Base-by-base conservation (phyloP, 805 yeast species). In the Ogataea haglerorum region DNA sequence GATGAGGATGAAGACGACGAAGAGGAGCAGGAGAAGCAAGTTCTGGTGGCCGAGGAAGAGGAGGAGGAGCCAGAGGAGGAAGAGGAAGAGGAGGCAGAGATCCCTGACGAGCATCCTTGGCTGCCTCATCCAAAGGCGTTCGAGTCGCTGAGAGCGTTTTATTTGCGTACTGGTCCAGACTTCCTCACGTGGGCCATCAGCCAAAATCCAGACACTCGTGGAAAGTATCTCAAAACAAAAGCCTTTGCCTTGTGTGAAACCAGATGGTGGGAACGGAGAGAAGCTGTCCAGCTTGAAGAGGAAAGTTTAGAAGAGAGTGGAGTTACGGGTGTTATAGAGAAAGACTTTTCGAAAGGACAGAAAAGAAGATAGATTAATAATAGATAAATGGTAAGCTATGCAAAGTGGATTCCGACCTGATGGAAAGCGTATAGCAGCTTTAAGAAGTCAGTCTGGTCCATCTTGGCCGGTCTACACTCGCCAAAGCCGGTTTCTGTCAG, bases 231-330 rank as follows among this genome's bases (percentile, higher is more conserved):
- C 62, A 90, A 91, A 67, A 82, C 83, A 40, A 84, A 86, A 31
- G 83, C 97, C 0, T 91, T 91, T 58, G 96, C 89, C 47, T 65
- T 91, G 46, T 84, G 93, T 61, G 95, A 90, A 64, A 91, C 84
- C 51, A 78, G 99, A 67, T 91, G 95, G 93, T 91, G 98, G 98
- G 98, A 91, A 61, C 84, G 98, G 68, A 80, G 97, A 67, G 98
- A 91, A 53, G 91, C 82, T 54, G 82, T 91, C 17, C 81, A 95
- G 60, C 74, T 79, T 29, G 85, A 86, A 36, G 99, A 91, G 65
- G 98, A 91, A 52, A 78, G 80, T 57, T 65, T 86, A 53, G 97
- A 91, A 63, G 96, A 89, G 53, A 95, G 95, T 35, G 96, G 95
- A 44, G 90, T 88, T 46, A 95, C 85, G 13, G 95, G 86, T 43